A percentile compares a stretch with the other conserved stretches of the same genome.
Evolutionary conservation across 2,329 filamentous ascomycete species (phyloP).

Genomic region (Aureobasidium musti): DNA sequence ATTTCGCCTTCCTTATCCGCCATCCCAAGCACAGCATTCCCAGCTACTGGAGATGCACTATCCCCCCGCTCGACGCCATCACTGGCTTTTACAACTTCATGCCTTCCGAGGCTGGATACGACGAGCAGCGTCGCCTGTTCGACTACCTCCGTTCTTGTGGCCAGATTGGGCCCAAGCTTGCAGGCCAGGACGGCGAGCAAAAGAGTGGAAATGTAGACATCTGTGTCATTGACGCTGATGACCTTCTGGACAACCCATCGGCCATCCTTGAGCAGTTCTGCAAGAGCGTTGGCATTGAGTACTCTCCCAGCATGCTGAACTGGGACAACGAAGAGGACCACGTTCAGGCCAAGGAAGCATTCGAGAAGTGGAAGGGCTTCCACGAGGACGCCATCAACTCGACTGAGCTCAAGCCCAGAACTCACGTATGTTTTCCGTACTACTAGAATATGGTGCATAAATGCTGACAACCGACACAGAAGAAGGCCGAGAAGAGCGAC

Average conservation of each 20-base stretch:
- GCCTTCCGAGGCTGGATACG: slow-evolving; percentile 85
- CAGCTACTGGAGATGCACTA: slow-evolving; percentile 90
- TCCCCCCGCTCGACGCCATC: slow-evolving; percentile 77
- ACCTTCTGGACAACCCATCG: slow-evolving; percentile 82
- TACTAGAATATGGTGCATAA: neutral
- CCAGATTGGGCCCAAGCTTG: slow-evolving; percentile 68
- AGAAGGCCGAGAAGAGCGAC: slow-evolving; percentile 63
- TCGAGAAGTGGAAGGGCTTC: slow-evolving; percentile 97
- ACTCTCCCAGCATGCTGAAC: slow-evolving; percentile 72
- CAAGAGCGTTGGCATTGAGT: slow-evolving; percentile 75
- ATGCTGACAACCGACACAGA: slow-evolving; percentile 40
- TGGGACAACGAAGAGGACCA: slow-evolving; percentile 80
- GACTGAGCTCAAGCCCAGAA: slow-evolving; percentile 70
- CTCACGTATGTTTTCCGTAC: slow-evolving; percentile 53
- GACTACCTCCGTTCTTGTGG: slow-evolving; percentile 73
- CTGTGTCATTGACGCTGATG: slow-evolving; percentile 90
- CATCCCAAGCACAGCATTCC: slow-evolving; percentile 91
- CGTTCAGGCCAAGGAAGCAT: slow-evolving; percentile 67
- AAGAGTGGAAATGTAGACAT: slow-evolving; percentile 57
- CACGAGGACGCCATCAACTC: slow-evolving; percentile 93
- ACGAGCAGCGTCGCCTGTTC: slow-evolving; percentile 82
- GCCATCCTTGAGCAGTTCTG: slow-evolving; percentile 78
- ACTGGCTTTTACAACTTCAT: slow-evolving; percentile 89
- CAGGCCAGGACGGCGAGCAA: slow-evolving; percentile 43
- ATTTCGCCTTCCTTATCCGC: slow-evolving; percentile 95